phyloP scores from a whole-genome alignment of 2,329 filamentous ascomycete genomes.

The Colletotrichum scovillei region DNA sequence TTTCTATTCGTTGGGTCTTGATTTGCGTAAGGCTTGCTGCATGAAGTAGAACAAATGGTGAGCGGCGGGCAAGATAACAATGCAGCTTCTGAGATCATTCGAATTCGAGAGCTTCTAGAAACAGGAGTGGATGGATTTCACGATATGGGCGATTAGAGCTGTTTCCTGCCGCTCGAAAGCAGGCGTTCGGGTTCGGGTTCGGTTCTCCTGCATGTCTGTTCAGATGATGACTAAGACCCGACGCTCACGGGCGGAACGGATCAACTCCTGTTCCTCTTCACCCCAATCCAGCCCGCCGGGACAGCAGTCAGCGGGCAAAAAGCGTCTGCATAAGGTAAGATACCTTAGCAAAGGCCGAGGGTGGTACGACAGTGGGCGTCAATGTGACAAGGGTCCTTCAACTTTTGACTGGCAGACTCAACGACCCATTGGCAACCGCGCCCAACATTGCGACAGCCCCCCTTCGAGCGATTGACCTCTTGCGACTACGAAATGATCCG shows the following conservation, averaged over 20 bases:
- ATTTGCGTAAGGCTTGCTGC: too few relatives aligned
- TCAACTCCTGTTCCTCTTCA: not conserved
- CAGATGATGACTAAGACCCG: not conserved
- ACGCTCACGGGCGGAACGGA: not conserved
- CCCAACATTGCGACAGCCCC: not conserved
- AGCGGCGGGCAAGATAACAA: too few relatives aligned
- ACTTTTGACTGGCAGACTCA: not conserved
- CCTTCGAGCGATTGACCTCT: not conserved
- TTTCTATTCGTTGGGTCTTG: too few relatives aligned
- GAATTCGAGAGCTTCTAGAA: too few relatives aligned
- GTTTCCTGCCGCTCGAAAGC: not conserved
- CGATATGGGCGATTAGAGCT: too few relatives aligned
- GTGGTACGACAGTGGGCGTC: constrained; percentile 28
- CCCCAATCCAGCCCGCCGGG: not conserved
- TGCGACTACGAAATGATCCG: constrained; percentile 15
- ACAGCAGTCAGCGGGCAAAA: not conserved
- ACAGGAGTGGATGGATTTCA: too few relatives aligned
- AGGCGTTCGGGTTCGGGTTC: not conserved
- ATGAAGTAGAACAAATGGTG: too few relatives aligned
- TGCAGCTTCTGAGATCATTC: too few relatives aligned
- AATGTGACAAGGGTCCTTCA: constrained; percentile 13
- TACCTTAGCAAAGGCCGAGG: not conserved
- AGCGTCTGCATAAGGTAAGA: not conserved
- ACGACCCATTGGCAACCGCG: not conserved
- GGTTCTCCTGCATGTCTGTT: not conserved